phyloP scores from a whole-genome alignment of 2,329 filamentous ascomycete species.

The Trichophyton schoenleinii region DNA sequence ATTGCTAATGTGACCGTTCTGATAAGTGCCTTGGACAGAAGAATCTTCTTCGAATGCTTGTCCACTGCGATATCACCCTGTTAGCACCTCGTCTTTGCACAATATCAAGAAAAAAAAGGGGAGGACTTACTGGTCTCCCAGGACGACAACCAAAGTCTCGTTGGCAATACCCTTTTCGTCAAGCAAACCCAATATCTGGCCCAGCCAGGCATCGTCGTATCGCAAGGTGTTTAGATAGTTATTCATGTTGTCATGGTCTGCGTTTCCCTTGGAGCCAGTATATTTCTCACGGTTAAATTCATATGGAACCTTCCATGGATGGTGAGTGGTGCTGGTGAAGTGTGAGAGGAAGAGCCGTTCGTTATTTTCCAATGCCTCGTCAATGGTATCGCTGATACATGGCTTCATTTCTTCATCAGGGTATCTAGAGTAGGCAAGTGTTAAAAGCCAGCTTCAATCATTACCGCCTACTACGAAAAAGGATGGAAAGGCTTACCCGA shows the following conservation, averaged over 20 bases:
- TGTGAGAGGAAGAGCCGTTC: constrained; percentile 22
- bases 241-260: constrained; percentile 25
- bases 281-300: constrained; percentile 20
- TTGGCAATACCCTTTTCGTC: constrained; percentile 35
- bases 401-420: constrained; percentile 32
- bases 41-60: constrained; percentile 34
- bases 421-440: constrained; percentile 14
- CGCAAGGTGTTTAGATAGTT: constrained; percentile 33
- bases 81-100: constrained; percentile 3
- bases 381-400: constrained; percentile 20
- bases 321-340: constrained; percentile 28
- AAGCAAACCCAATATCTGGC: constrained; percentile 28
- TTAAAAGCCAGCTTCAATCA: constrained; percentile 4
- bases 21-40: constrained; percentile 28
- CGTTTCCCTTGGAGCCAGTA: constrained; percentile 16
- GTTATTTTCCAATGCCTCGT: constrained; percentile 17
- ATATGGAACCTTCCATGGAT: constrained; percentile 31
- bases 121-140: constrained; percentile 31
- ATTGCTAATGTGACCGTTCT: constrained; percentile 35
- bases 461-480: not conserved
- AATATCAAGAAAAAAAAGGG: not conserved
- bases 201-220: constrained; percentile 31
- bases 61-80: constrained; percentile 18
- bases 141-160: constrained; percentile 36
- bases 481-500: constrained; percentile 22